Evolutionary conservation across 495 filamentous ascomycete genomes (phyloP).

Genomic region (Penicillium coprophilum): DNA sequence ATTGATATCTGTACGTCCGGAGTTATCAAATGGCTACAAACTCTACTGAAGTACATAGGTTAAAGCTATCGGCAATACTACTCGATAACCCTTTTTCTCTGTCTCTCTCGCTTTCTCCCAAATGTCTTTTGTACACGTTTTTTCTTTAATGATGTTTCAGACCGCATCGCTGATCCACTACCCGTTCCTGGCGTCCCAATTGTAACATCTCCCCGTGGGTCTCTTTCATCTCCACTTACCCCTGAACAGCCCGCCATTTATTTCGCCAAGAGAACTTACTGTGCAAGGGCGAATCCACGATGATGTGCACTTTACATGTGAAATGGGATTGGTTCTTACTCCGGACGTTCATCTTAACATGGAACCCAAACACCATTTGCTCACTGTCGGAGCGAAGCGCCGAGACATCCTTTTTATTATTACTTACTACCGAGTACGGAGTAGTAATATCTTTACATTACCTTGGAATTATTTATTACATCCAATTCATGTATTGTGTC

Average conservation of each 20-base stretch:
- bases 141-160: constrained; percentile 16
- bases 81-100: not conserved
- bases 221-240: constrained; percentile 26
- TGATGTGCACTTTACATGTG: constrained; percentile 14
- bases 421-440: not conserved
- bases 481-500: not conserved
- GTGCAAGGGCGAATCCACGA: constrained; percentile 15
- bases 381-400: constrained; percentile 7
- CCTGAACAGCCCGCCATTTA: constrained; percentile 30
- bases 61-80: not conserved
- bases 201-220: constrained; percentile 13
- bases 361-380: not conserved
- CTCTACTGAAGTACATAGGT: not conserved
- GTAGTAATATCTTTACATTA: not conserved
- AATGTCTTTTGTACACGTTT: not conserved
- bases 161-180: constrained; percentile 24
- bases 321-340: constrained; percentile 19
- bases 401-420: constrained; percentile 5
- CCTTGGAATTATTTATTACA: not conserved
- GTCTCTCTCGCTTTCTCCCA: not conserved
- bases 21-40: not conserved
- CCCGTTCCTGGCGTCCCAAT: constrained; percentile 27
- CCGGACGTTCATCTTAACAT: constrained; percentile 10
- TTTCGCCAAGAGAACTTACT: constrained; percentile 18
- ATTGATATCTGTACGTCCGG: not conserved